A percentile compares a stretch with the other conserved stretches of the same genome.
Conservation (phyloP, 2,329 filamentous ascomycete species). For the Arachnomyces sp. region DNA sequence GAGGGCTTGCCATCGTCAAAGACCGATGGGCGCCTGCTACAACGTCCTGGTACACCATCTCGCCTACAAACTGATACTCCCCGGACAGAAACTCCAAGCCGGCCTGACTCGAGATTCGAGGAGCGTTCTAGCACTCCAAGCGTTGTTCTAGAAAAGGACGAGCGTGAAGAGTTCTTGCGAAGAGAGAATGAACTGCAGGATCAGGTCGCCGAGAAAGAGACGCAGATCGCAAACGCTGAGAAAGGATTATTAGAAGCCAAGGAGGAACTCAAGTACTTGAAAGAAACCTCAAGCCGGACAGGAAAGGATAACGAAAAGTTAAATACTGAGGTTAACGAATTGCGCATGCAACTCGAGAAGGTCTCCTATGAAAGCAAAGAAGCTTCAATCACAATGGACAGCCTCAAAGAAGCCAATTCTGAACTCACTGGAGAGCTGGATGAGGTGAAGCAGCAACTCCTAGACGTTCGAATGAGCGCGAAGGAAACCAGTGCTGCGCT, state of each 20-base stretch:
- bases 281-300: slow-evolving; percentile 74
- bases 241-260: slow-evolving; percentile 73
- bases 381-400: slow-evolving; percentile 94
- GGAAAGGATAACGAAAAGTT: slow-evolving; percentile 88
- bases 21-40: slow-evolving; percentile 19
- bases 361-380: slow-evolving; percentile 95
- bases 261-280: slow-evolving; percentile 76
- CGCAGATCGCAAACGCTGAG: slow-evolving; percentile 68
- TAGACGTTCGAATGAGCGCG: slow-evolving; percentile 93
- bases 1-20: slow-evolving; percentile 46
- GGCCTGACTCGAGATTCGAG: slow-evolving; percentile 60
- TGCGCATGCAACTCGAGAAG: slow-evolving; percentile 95
- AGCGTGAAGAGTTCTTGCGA: slow-evolving; percentile 89
- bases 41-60: slow-evolving; percentile 23
- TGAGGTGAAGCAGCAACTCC: slow-evolving; percentile 89
- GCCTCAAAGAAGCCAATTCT: slow-evolving; percentile 87
- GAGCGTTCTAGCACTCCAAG: slow-evolving; percentile 84
- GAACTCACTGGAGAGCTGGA: slow-evolving; percentile 89
- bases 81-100: slow-evolving; percentile 42
- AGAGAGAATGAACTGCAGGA: slow-evolving; percentile 97
- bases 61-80: slow-evolving; percentile 25
- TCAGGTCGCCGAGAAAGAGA: slow-evolving; percentile 88
- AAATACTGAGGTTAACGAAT: slow-evolving; percentile 77
- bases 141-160: slow-evolving; percentile 85
- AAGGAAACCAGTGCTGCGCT: slow-evolving; percentile 84